Base-by-base conservation (phyloP, 495 filamentous ascomycete genomes). In the Aspergillus bertholletiae region DNA sequence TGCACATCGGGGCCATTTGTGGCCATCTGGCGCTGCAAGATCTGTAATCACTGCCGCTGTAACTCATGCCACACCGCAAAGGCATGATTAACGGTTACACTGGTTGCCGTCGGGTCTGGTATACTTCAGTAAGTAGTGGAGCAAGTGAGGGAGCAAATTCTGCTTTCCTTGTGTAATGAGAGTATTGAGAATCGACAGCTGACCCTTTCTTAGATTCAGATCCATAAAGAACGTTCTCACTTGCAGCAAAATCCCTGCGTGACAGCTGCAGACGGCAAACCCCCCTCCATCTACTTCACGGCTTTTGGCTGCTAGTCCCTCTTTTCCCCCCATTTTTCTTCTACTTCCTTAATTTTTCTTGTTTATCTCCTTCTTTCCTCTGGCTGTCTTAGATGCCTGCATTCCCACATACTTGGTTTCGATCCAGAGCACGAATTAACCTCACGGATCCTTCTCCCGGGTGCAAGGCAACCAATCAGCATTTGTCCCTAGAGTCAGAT, bases 1-100 rank as follows among this genome's bases (percentile, higher is more conserved):
- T 79, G 75, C 65, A 76, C 75, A 56, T 73, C 73, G 40, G 75
- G 75, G n/a, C 74, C 74, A 44, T 79, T 73, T 51, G 65, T 71
- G 49, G 75, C 75, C 13, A 75, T 79, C 56, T 79, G 73, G 73
- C 75, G 68, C 30, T 79, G 75, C 67, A 77, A 79, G 65, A 68
- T 73, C 57, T 79, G 75, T 64, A 65, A 65, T 37, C 68, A 76
- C 48, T 75, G 64, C 61, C 75, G 75, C 15, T 78, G 75, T 61
- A 72, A 76, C 55, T 47, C 62, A 39, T 78, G 75, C 68, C 71
- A 76, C 68, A 72, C 66, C 49, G 60, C 70, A 46, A 78, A 78
- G 61, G 63, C 60, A 43, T 77, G 68, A 48, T 53, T 58, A 46
- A 50, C 53, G 48, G 54, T 59, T 55, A 63, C 61, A 37, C 34